Percentiles rank a stretch among this genome's conserved stretches.
Evolutionary conservation across 2,329 filamentous ascomycete species (phyloP).

Genomic region (Colletotrichum endophyticum): DNA sequence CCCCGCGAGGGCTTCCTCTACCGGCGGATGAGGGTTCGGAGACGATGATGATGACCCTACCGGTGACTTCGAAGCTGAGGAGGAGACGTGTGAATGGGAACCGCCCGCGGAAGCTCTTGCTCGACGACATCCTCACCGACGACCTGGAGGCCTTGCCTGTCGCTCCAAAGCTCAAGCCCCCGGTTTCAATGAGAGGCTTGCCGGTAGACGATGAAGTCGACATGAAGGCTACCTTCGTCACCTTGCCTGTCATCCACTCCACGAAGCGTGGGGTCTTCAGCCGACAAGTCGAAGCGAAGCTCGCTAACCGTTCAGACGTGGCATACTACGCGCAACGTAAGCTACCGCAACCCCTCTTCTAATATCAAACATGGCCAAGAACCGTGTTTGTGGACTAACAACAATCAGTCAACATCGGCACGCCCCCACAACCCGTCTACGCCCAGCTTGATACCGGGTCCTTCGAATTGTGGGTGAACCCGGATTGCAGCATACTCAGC

Average conservation of each 20-base stretch:
- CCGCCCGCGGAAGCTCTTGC: background rate
- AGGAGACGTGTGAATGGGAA: background rate
- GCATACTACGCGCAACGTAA: slow-evolving; percentile 57
- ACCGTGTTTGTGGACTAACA: background rate
- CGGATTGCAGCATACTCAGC: slow-evolving; percentile 54
- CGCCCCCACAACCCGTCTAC: slow-evolving; percentile 56
- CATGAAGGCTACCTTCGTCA: slow-evolving; percentile 24
- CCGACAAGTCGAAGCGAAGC: slow-evolving; percentile 46
- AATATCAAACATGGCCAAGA: background rate
- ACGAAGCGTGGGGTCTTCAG: slow-evolving; percentile 37
- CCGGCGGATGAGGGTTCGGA: slow-evolving; percentile 3
- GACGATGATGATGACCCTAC: slow-evolving; percentile 11
- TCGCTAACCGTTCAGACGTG: slow-evolving; percentile 57
- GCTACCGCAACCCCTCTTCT: background rate
- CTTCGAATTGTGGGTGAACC: slow-evolving; percentile 69
- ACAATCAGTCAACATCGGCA: slow-evolving; percentile 51
- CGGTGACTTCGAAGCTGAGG: background rate
- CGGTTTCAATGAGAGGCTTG: background rate
- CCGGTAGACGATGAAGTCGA: slow-evolving; percentile 11
- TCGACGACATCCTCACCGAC: background rate
- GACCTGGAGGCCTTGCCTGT: background rate
- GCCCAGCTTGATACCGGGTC: slow-evolving; percentile 65
- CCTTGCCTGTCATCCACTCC: slow-evolving; percentile 34
- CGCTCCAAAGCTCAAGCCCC: background rate
- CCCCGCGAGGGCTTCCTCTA: slow-evolving; percentile 1